phyloP scores from a whole-genome alignment of 2,329 filamentous ascomycete genomes.

The Ophiobolus disseminans region DNA sequence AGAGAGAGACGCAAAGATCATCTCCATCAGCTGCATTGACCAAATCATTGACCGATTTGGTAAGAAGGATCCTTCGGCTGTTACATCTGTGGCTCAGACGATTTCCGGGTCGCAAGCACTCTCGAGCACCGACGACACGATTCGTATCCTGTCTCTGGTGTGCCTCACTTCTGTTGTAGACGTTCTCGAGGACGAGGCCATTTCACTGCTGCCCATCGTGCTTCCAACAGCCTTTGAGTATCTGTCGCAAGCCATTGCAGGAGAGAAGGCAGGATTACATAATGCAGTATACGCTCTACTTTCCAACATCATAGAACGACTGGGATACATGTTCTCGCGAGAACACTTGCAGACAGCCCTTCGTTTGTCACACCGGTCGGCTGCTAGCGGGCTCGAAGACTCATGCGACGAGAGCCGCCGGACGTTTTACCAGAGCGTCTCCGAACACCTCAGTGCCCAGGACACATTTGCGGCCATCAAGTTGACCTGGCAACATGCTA shows the following conservation, averaged over 20 bases:
- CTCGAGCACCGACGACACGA: conserved; percentile 72
- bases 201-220: conserved; percentile 79
- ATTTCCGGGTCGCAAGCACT: conserved; percentile 80
- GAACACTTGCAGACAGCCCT: conserved; percentile 76
- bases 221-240: conserved; percentile 76
- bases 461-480: conserved; percentile 77
- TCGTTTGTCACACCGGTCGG: conserved; percentile 74
- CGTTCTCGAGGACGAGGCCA: conserved; percentile 83
- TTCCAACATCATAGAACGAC: conserved; percentile 77
- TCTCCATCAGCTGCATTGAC: conserved; percentile 87
- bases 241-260: conserved; percentile 68
- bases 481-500: conserved; percentile 73
- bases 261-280: conserved; percentile 69
- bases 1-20: conserved; percentile 79
- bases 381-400: conserved; percentile 66
- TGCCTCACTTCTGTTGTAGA: conserved; percentile 90
- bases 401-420: conserved; percentile 70
- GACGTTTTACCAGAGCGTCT: conserved; percentile 75
- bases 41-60: conserved; percentile 95
- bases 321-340: conserved; percentile 88
- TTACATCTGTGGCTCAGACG: conserved; percentile 75
- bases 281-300: conserved; percentile 84
- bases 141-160: conserved; percentile 83
- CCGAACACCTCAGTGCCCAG: conserved; percentile 78
- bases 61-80: conserved; percentile 82